Evolutionary conservation across 2,329 filamentous ascomycete genomes (phyloP).

Genomic region (Nigrospora oryzae): DNA sequence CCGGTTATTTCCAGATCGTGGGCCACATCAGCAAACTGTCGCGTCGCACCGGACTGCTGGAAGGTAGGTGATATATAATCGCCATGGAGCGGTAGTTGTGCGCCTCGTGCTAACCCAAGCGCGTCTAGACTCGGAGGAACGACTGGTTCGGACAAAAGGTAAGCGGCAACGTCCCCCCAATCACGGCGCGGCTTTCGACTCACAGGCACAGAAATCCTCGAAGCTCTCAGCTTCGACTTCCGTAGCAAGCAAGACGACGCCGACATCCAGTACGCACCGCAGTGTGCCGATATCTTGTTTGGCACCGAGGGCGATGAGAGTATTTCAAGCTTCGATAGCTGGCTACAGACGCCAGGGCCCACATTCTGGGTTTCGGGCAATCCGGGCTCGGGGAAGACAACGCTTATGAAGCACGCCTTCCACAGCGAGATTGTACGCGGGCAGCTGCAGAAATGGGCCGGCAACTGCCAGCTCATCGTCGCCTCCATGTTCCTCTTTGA

Average conservation of each 20-base stretch:
- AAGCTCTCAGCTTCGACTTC: conserved; percentile 1
- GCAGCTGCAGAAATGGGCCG: conserved; percentile 1
- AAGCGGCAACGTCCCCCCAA: background rate
- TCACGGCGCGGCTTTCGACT: background rate
- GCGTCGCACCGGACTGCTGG: background rate
- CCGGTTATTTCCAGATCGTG: conserved; percentile 2
- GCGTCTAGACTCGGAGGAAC: background rate
- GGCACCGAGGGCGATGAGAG: background rate
- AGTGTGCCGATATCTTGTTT: background rate
- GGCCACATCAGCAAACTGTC: conserved; percentile 3
- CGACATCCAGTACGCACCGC: background rate
- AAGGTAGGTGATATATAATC: background rate
- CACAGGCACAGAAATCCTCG: conserved; percentile 1
- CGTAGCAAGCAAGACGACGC: background rate
- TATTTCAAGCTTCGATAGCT: conserved; percentile 1
- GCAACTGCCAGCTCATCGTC: background rate
- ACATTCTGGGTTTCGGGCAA: conserved; percentile 11
- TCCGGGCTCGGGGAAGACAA: conserved; percentile 11
- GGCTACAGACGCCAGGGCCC: conserved; percentile 5
- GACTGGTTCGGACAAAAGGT: conserved; percentile 1
- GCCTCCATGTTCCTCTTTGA: conserved; percentile 1
- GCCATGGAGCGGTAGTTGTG: background rate
- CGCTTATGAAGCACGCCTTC: conserved; percentile 7
- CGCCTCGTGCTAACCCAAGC: background rate
- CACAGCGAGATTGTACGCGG: background rate